Base-by-base conservation (phyloP, 805 yeast species). In the Wickerhamomyces tratensis region DNA sequence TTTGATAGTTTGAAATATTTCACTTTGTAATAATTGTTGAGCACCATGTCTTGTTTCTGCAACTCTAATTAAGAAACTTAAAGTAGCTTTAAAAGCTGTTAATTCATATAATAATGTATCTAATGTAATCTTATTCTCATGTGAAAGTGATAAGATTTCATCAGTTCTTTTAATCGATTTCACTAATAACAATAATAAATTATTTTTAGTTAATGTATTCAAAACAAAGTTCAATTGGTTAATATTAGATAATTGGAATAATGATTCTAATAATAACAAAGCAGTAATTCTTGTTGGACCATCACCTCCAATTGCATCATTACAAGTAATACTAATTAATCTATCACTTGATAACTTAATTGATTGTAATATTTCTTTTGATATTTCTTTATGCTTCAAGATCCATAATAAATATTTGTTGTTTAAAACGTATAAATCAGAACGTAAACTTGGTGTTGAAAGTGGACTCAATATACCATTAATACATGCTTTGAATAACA, bases 31-130 rank as follows among this genome's bases (percentile, higher is more conserved):
- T 41, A 91, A 64, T 43, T 79, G 82, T 40, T 76, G 75, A 0
- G 97, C 88, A 5, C 98, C 98, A 8, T 58, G 55, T 47, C 85
- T 76, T 0, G 84, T 76, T 54, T 83, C 86, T 0, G 94, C 86
- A 11, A 91, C 72, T 49, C 93, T 73, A 1, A 80, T 70, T 46
- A 91, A 64, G 39, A 89, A 71, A 44, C 79, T 78, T 36, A 86
- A 57, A 0, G 83, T 76, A 0, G 91, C 71, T 51, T 82, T 84
- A 64, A 82, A 83, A 1, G 86, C 81, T 0, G 93, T 83, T 27
- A 86, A 59, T 52, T 87, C 96, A 57, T 82, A 82, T 2, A 86
- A 58, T 26, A 83, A 61, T 5, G 76, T 62, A 44, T 79, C 79
- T 40, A 77, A 51, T 13, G 75, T 67, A 9, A 74, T 60, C 29